Base-by-base conservation (phyloP, 139 green algal genomes). In the Astrephomene gubernaculifera region DNA sequence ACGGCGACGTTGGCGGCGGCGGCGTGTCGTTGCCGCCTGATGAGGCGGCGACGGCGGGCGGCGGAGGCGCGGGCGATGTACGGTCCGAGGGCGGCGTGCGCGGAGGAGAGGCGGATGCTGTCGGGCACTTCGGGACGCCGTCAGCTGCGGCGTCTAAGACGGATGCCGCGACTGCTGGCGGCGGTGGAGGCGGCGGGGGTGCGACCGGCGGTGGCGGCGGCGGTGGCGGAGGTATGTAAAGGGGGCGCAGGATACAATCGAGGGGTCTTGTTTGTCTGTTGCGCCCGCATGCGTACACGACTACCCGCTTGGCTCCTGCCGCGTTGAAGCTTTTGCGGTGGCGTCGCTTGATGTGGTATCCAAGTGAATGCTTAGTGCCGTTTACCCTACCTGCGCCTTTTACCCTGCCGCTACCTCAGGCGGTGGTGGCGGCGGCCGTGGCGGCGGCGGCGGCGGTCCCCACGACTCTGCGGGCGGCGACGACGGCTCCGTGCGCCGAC, bases 121-220 rank as follows among this genome's bases (percentile, higher is more conserved):
- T 82, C 17, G 74, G 74, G 0, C 74, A 82, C 24, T 82, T 82
- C 74, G 33, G 21, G 22, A 35, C 54, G 9, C 54, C 54, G 21
- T 27, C 68, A 2, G 54, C 74, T 9, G 24, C 52, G 73, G 71
- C 44, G 45, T 25, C 19, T 21, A 36, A 52, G 36, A 36, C 53
- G 24, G 24, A 35, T 27, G 70, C 25, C 29, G 27, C 38, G 8
- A 0, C 6, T 44, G n/a, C n/a, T 2, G 49, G 45, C 24, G 71
- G 71, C 71, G 53, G 57, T 19, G 35, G 54, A 25, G 53, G 38
- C 6, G 29, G 10, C 17, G 41, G 39, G 7, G 60, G 76, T 29
- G 10, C n/a, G n/a, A n/a, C 38, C 38, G 39, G 60, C 41, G 61
- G 60, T 27, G 76, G 76, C 60, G 70, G 70, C 43, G 43, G 43